These are phyloP conservation scores for Mytilinidion resinicola DNA, from an alignment of 495 filamentous ascomycete genomes.

Conservation along the genomic window DNA sequence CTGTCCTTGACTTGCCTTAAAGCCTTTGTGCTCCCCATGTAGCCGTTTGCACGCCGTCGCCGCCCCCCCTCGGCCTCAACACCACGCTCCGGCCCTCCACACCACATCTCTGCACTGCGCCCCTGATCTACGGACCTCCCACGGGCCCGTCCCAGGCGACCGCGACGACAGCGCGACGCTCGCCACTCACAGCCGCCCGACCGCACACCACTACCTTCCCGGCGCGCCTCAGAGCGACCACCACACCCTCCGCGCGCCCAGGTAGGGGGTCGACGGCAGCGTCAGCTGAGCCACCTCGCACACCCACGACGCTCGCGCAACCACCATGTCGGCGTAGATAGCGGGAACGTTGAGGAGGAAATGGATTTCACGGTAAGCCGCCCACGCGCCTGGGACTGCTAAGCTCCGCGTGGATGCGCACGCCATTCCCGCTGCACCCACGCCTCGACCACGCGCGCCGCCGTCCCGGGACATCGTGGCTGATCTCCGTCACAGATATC, in stretches of 20 bases:
- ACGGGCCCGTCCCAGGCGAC: constrained; percentile 15
- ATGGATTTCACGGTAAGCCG: constrained; percentile 30
- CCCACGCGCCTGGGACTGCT: not conserved
- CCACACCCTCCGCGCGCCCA: constrained; percentile 17
- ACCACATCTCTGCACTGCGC: not conserved
- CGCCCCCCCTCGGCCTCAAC: constrained; percentile 6
- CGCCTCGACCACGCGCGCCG: constrained; percentile 2
- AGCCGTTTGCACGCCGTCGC: not conserved
- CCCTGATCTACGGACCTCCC: constrained; percentile 9
- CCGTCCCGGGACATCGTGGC: constrained; percentile 15
- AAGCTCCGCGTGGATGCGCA: constrained; percentile 10
- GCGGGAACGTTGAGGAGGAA: constrained; percentile 18
- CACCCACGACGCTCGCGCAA: constrained; percentile 12
- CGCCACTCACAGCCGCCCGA: constrained; percentile 17
- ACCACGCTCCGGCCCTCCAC: not conserved
- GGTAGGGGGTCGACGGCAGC: not conserved
- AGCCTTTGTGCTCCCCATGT: not conserved
- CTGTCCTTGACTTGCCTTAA: not conserved
- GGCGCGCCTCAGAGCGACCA: constrained; percentile 10
- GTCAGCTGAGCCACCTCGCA: constrained; percentile 19
- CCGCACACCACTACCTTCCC: constrained; percentile 15
- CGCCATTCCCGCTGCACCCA: not conserved
- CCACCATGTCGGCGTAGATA: constrained; percentile 19
- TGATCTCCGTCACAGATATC: constrained; percentile 57
- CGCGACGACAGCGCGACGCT: not conserved